phyloP scores from a whole-genome alignment of 345 rosid genomes.

The Linum trigynum region DNA sequence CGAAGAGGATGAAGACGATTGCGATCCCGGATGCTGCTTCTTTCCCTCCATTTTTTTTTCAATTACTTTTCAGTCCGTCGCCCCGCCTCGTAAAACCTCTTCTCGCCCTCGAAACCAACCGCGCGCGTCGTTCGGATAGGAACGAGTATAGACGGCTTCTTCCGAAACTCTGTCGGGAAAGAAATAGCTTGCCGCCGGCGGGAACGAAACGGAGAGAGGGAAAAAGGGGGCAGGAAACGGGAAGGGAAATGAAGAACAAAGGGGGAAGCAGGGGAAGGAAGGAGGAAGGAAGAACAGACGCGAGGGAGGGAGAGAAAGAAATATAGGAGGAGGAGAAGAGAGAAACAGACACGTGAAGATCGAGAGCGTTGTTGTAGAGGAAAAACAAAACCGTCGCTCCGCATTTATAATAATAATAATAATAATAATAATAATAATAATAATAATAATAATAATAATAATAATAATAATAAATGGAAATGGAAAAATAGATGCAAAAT shows the following conservation, averaged over 20 bases:
- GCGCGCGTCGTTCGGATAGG: too few species aligned
- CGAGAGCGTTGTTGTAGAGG: neutral
- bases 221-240: neutral
- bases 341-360: slow-evolving; percentile 2
- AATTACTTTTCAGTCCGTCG: neutral
- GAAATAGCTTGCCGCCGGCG: neutral
- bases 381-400: neutral
- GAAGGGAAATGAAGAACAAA: neutral
- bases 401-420: neutral
- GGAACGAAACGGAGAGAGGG: neutral
- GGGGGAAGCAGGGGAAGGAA: neutral
- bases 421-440: too few species aligned
- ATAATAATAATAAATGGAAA: too few species aligned
- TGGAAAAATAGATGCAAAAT: too few species aligned
- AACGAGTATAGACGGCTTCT: neutral
- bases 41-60: slow-evolving; percentile 1
- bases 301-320: neutral
- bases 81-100: neutral
- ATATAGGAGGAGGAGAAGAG: neutral
- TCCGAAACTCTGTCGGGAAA: neutral
- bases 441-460: too few species aligned
- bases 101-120: neutral
- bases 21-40: neutral
- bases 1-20: neutral
- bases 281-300: neutral